Conservation (phyloP, 768 basidiomycete species). For the Russula vinacea region DNA sequence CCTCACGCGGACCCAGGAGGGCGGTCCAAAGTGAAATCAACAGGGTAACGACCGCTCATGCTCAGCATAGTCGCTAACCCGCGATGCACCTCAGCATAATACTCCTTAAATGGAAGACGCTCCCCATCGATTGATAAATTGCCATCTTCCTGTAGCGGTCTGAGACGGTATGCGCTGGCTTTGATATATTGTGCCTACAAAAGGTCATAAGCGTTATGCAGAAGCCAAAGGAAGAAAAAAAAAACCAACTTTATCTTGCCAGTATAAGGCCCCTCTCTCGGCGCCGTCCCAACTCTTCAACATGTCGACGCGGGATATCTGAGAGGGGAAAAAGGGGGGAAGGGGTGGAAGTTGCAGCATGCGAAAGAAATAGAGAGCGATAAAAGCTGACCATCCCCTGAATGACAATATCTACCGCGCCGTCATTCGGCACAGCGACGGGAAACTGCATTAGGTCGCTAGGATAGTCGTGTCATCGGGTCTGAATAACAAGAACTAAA, state of each 20-base stretch:
- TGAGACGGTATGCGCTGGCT: conserved; percentile 68
- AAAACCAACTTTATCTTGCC: conserved; percentile 63
- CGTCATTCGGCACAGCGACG: conserved; percentile 74
- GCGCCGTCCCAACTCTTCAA: conserved; percentile 57
- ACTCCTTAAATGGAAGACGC: conserved; percentile 66
- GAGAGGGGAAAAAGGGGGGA: background rate
- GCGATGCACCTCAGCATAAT: conserved; percentile 72
- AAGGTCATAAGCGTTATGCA: conserved; percentile 12
- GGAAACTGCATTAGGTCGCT: conserved; percentile 84
- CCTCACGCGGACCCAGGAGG: conserved; percentile 5
- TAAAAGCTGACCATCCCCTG: conserved; percentile 54
- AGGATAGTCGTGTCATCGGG: conserved; percentile 16
- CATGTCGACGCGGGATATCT: conserved; percentile 53
- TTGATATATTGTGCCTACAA: conserved; percentile 68
- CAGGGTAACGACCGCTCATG: conserved; percentile 57
- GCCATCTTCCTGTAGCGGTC: conserved; percentile 53
- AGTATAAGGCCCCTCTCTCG: conserved; percentile 57
- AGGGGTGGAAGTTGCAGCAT: background rate
- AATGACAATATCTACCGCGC: conserved; percentile 66
- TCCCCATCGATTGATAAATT: conserved; percentile 77
- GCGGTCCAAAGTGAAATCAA: conserved; percentile 43
- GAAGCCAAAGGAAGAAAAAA: conserved; percentile 30
- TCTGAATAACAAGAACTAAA: conserved; percentile 5
- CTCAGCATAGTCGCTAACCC: conserved; percentile 65
- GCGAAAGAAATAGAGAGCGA: conserved; percentile 10